Conservation (phyloP, 345 rosid genomes). For the Turritis glabra region DNA sequence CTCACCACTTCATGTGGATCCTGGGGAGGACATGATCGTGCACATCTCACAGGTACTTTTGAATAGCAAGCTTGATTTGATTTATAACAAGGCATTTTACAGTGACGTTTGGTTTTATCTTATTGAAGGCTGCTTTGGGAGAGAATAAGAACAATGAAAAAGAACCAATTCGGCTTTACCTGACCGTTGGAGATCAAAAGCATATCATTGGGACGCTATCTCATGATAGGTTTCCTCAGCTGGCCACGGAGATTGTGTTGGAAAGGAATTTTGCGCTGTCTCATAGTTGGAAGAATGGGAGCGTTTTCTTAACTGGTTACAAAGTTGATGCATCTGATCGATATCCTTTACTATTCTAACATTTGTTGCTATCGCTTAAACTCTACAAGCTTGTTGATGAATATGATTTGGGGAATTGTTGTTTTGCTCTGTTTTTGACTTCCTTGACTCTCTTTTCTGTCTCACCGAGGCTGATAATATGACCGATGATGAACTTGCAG, state of each 20-base stretch:
- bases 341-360: constrained; percentile 50
- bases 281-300: constrained; percentile 70
- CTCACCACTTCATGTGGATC: constrained; percentile 35
- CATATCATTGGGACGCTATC: constrained; percentile 67
- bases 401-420: background rate
- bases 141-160: constrained; percentile 52
- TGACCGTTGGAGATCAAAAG: constrained; percentile 48
- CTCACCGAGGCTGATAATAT: constrained; percentile 31
- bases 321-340: constrained; percentile 29
- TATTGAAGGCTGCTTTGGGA: constrained; percentile 62
- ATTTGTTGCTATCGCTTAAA: background rate
- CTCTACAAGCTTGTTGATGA: constrained; percentile 2
- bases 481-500: constrained; percentile 24
- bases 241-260: constrained; percentile 57
- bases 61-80: background rate
- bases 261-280: constrained; percentile 59
- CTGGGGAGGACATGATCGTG: constrained; percentile 41
- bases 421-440: background rate
- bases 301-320: constrained; percentile 70
- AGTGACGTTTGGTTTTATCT: background rate
- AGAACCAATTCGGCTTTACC: constrained; percentile 41
- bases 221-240: constrained; percentile 61
- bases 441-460: constrained; percentile 40
- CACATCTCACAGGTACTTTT: constrained; percentile 66
- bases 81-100: background rate